phyloP scores from a whole-genome alignment of 2,329 filamentous ascomycete genomes.

The Colletotrichum sp. region DNA sequence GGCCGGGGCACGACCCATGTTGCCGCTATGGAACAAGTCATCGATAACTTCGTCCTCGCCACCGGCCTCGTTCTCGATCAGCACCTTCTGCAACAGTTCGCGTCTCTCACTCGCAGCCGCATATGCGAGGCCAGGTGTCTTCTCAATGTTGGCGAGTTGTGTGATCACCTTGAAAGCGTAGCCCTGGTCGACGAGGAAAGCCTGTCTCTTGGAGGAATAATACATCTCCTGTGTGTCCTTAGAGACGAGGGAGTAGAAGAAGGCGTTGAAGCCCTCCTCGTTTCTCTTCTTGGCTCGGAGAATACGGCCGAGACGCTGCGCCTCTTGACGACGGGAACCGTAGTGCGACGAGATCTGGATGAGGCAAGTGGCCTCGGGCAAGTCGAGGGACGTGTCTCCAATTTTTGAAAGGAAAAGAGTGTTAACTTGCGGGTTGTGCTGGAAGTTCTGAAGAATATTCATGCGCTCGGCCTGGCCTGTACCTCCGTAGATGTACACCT shows the following conservation, averaged over 20 bases:
- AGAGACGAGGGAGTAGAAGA: constrained; percentile 96
- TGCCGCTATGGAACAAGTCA: constrained; percentile 53
- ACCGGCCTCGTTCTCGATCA: constrained; percentile 83
- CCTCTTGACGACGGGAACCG: constrained; percentile 94
- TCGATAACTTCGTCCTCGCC: constrained; percentile 75
- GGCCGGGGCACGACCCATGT: constrained; percentile 46
- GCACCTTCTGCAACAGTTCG: constrained; percentile 86
- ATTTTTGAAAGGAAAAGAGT: constrained; percentile 98
- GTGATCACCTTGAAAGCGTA: constrained; percentile 99
- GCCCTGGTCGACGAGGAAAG: constrained; percentile 96
- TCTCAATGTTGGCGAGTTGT: constrained; percentile 88
- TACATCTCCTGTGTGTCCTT: constrained; percentile 99
- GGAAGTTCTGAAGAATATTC: constrained; percentile 90
- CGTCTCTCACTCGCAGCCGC: constrained; percentile 79
- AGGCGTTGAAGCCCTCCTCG: constrained; percentile 98
- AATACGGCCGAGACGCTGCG: constrained; percentile 90
- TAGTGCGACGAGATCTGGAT: constrained; percentile 99
- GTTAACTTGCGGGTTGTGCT: constrained; percentile 87
- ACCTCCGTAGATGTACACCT: constrained; percentile 89
- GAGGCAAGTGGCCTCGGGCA: constrained; percentile 94
- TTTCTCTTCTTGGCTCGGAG: constrained; percentile 93
- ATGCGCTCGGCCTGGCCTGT: constrained; percentile 87
- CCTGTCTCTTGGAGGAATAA: constrained; percentile 95
- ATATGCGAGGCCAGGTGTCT: constrained; percentile 81
- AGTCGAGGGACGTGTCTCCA: constrained; percentile 95